These are phyloP conservation scores for Elongisporangium anandrum DNA, from an alignment of 352 stramenopile species.

Conservation along the genomic window DNA sequence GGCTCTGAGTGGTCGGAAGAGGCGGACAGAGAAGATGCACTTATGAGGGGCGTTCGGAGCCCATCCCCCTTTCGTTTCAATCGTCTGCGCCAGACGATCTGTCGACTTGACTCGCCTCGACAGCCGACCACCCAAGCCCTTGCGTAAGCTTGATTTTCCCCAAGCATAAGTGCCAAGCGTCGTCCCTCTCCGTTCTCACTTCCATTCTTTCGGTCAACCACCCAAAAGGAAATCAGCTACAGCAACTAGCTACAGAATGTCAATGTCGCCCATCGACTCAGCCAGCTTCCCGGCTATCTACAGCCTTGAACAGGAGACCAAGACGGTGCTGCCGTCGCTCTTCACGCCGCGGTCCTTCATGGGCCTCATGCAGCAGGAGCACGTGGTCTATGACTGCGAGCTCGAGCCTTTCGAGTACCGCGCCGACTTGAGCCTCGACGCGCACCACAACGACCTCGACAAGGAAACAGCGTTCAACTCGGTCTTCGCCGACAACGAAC, in stretches of 20 bases:
- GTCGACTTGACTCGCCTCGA: neutral
- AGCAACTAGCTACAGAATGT: conserved; percentile 21
- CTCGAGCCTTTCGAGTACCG: conserved; percentile 73
- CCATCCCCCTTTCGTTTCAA: neutral
- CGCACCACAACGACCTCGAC: conserved; percentile 12
- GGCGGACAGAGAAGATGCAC: neutral
- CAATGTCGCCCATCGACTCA: conserved; percentile 66
- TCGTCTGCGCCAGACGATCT: neutral
- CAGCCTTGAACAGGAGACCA: conserved; percentile 16
- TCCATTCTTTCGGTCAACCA: conserved; percentile 1
- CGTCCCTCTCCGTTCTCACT: conserved; percentile 4
- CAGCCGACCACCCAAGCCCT: neutral
- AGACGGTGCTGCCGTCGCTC: conserved; percentile 9
- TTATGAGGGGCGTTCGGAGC: neutral
- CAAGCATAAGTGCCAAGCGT: neutral
- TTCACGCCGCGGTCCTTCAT: conserved; percentile 15
- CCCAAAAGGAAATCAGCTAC: conserved; percentile 20
- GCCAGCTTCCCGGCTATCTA: conserved; percentile 70
- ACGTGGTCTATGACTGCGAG: conserved; percentile 30
- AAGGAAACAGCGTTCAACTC: conserved; percentile 54
- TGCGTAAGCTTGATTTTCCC: neutral
- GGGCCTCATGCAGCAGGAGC: conserved; percentile 12
- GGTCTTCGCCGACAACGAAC: conserved; percentile 72
- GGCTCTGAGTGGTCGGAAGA: neutral
- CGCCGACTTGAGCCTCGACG: conserved; percentile 3